Base-by-base conservation (phyloP, 805 yeast species). In the Pichia insulana region DNA sequence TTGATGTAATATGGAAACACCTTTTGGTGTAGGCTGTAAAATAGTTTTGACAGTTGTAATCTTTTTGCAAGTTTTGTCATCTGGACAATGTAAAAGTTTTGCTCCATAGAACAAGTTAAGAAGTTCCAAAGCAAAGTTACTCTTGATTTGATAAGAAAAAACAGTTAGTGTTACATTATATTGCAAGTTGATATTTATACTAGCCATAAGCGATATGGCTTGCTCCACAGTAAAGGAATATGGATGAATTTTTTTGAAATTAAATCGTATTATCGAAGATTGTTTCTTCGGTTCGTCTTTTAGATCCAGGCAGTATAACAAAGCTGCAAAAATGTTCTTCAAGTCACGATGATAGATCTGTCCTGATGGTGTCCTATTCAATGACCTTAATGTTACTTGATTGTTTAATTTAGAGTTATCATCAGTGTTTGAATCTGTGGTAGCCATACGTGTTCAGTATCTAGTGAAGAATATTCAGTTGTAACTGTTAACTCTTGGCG, bases 11-110 rank as follows among this genome's bases (percentile, higher is more conserved):
- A 86, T 54, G 0, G 87, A 79, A 7, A 87, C 77, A 1, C 97
- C 97, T 55, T 90, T 90, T 0, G 97, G 88, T 0, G 96, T 86
- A 4, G 96, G 95, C 56, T 90, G 97, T 25, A 86, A 55, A 2
- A 66, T 46, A 9, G 16, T 26, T 0, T 68, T 63, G 4, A 61
- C 64, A 0, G 54, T 61, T 39, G 70, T 71, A 6, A 79, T 69
- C 34, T 57, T 62, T 12, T 56, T 49, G 34, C 83, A 57, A 0
- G 95, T 86, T 52, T 90, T 65, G 48, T 83, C 88, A 3, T 75
- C 73, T 0, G 95, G 95, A 12, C 76, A 73, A 56, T 87, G 95
- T 9, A 87, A 50, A 2, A 86, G 60, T 48, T 76, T 78, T 0
- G 85, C 81, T 2, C 65, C 64, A 68, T 74, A 77, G 53, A 80